Evolutionary conservation across 2,329 filamentous ascomycete genomes (phyloP).

Genomic region (Stachybotrys echinatus): DNA sequence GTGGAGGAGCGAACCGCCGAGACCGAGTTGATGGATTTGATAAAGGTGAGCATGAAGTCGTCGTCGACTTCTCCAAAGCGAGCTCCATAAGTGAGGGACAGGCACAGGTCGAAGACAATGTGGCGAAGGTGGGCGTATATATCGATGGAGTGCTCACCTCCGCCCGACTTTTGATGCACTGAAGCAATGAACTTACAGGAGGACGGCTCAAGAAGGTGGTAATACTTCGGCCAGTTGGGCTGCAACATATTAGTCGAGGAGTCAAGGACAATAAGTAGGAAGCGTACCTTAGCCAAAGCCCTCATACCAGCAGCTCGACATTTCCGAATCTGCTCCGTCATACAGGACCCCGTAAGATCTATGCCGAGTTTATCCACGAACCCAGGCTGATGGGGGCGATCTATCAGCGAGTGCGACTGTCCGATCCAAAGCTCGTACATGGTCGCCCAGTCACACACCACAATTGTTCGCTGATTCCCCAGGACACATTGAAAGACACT

Average conservation of each 20-base stretch:
- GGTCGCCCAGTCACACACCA: neutral
- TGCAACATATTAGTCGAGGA: neutral
- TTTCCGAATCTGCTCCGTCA: neutral
- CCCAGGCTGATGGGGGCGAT: neutral
- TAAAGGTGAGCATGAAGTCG: neutral
- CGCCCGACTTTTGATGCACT: neutral
- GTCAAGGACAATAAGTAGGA: neutral
- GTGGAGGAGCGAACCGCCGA: neutral
- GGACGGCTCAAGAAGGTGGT: neutral
- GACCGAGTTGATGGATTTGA: neutral
- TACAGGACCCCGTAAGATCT: neutral
- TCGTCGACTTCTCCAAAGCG: neutral
- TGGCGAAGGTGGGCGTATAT: neutral
- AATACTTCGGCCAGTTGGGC: neutral
- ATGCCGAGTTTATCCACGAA: neutral
- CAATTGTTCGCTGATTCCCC: neutral
- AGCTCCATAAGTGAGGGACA: neutral
- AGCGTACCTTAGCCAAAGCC: neutral
- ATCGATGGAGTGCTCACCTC: neutral
- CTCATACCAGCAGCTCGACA: neutral
- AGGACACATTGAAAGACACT: neutral
- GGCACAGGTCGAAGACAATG: neutral
- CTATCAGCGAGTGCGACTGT: neutral
- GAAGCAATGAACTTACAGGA: neutral
- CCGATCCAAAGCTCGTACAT: neutral